Conservation (phyloP, 208 protist genomes). For the Leishmania tropica region DNA sequence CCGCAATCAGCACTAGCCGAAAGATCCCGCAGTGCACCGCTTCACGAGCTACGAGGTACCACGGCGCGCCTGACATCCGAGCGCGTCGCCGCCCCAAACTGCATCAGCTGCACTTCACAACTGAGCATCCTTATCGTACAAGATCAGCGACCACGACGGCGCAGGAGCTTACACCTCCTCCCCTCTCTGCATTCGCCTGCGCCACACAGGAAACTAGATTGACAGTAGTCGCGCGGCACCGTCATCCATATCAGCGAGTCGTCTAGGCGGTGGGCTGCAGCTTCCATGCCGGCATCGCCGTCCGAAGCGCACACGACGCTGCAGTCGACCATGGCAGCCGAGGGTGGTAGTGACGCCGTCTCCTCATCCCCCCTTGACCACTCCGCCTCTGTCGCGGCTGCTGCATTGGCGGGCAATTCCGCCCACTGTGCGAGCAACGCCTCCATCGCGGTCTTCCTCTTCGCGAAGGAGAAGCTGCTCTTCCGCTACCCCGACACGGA, state of each 20-base stretch:
- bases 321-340: not conserved
- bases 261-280: not conserved
- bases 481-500: constrained; percentile 81
- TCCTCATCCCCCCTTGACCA: not conserved
- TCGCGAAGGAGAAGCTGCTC: constrained; percentile 77
- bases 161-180: not conserved
- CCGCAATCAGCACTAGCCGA: not conserved
- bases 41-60: not conserved
- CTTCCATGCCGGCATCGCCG: not conserved
- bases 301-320: not conserved
- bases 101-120: not conserved
- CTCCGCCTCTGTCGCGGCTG: not conserved
- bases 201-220: not conserved
- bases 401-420: not conserved
- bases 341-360: not conserved
- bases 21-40: not conserved
- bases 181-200: not conserved
- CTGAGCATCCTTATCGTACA: not conserved
- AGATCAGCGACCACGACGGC: not conserved
- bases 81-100: not conserved
- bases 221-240: too few species aligned
- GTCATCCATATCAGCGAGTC: not conserved
- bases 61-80: not conserved
- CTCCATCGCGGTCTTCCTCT: constrained; percentile 71
- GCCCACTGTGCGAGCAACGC: not conserved